Conservation (phyloP, 2,329 filamentous ascomycete species). For the Mycogone perniciosa region DNA sequence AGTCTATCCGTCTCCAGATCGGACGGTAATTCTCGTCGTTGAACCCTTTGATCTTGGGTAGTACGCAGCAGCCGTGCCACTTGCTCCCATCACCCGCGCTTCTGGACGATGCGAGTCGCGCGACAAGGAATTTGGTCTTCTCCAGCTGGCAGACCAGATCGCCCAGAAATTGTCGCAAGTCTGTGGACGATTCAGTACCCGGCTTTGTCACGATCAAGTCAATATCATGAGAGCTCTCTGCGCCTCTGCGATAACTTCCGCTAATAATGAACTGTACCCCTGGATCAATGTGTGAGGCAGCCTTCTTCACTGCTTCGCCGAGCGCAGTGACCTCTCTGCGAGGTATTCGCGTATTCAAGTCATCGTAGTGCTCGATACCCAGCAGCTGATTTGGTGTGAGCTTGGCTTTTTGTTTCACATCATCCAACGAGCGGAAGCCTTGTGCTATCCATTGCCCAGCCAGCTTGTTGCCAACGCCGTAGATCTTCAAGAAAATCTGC, state of each 20-base stretch:
- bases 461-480: conserved; percentile 65
- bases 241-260: conserved; percentile 80
- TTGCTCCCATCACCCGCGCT: conserved; percentile 57
- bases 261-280: conserved; percentile 65
- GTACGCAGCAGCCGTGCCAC: conserved; percentile 80
- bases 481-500: conserved; percentile 68
- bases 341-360: conserved; percentile 74
- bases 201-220: conserved; percentile 76
- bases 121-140: conserved; percentile 59
- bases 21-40: conserved; percentile 27
- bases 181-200: conserved; percentile 43
- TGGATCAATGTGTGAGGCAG: conserved; percentile 54
- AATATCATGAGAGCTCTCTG: conserved; percentile 69
- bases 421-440: conserved; percentile 68
- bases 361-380: conserved; percentile 72
- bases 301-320: conserved; percentile 54
- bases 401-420: conserved; percentile 55
- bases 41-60: conserved; percentile 44
- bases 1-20: conserved; percentile 75
- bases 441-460: conserved; percentile 71
- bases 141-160: conserved; percentile 58
- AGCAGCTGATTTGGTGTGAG: conserved; percentile 65
- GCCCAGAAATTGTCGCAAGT: conserved; percentile 58
- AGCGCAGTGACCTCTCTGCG: conserved; percentile 68
- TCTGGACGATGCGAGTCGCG: conserved; percentile 54